Base-by-base conservation (phyloP, 2,329 filamentous ascomycete species). In the Calonectria pauciramosa region DNA sequence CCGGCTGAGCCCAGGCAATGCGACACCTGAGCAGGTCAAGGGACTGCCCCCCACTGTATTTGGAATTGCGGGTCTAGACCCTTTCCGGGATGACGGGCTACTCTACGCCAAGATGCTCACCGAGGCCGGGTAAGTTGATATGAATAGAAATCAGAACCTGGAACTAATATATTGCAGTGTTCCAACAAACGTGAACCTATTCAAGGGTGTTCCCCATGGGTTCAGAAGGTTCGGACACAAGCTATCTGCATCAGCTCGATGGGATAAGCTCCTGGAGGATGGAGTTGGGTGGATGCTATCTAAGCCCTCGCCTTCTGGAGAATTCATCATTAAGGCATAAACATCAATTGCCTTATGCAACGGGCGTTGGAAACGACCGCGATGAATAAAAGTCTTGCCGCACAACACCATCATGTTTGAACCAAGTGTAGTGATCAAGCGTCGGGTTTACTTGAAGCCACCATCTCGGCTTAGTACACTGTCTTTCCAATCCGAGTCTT, bases 51-150 rank as follows among this genome's bases (percentile, higher is more conserved):
- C 51, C 13, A 63, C 54, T 6, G 44, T 63, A 4, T 36, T 63
- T 63, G 28, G 54, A 51, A 32, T 32, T 51, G 38, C 28, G 5
- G 68, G 68, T 2, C 20, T 63, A 3, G 68, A 70, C 26, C 68
- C 68, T 2, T 34, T 70, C 11, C 54, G 68, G 16, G 68, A 70
- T 52, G 68, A 63, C n/a, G 68, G 68, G n/a, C 11, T 70, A n/a
- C 51, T 69, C 13, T 59, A 59, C 18, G 67, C 36, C 2, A 49
- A 59, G 51, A 44, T 44, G 52, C 52, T 69, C 2, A 54, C 34
- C 8, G 36, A 56, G 16, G 51, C 66, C 3, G 66, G 66, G 66
- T 68, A 32, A 44, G 49, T 41, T 3, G 16, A 63, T 11, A 4
- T 13, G 23, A 18, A 38, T 6, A 5, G 1, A 16, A 63, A 18